Evolutionary conservation across 1,139 yeast genomes (phyloP).

Genomic region (Sugiyamaella grinbergsii): DNA sequence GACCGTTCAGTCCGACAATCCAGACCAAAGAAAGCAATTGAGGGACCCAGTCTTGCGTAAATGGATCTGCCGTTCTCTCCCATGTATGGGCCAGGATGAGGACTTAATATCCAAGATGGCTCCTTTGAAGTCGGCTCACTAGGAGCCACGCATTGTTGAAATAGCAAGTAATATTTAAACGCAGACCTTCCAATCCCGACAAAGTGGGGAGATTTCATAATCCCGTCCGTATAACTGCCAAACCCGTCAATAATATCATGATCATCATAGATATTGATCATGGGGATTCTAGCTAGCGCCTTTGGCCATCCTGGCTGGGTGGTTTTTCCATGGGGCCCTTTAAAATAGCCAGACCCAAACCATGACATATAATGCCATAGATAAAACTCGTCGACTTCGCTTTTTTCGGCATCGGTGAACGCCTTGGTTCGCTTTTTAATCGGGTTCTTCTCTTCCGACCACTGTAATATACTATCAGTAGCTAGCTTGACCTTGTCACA

Average conservation of each 20-base stretch:
- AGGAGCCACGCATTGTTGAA: constrained; percentile 77
- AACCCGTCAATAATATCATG: constrained; percentile 96
- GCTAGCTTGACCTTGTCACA: constrained; percentile 72
- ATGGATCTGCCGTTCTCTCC: constrained; percentile 64
- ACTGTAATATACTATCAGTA: constrained; percentile 53
- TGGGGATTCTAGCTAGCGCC: constrained; percentile 81
- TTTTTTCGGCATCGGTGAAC: constrained; percentile 51
- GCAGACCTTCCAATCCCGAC: constrained; percentile 73
- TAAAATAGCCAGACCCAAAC: constrained; percentile 91
- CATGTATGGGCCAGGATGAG: constrained; percentile 63
- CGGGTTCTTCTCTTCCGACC: constrained; percentile 61
- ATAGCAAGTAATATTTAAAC: constrained; percentile 81
- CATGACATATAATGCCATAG: constrained; percentile 74
- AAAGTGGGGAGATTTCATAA: constrained; percentile 74
- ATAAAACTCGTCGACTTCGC: constrained; percentile 65
- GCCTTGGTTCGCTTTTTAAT: constrained; percentile 48
- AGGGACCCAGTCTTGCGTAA: constrained; percentile 72
- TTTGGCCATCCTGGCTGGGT: constrained; percentile 68
- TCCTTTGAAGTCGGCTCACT: constrained; percentile 45
- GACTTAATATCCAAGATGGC: constrained; percentile 42
- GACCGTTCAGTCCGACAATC: constrained; percentile 94
- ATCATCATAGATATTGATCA: constrained; percentile 75
- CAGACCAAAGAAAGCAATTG: constrained; percentile 70
- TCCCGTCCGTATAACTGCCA: constrained; percentile 77
- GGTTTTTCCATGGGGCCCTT: constrained; percentile 65